These are phyloP conservation scores for Mycena sp. DNA, from an alignment of 1,284 basidiomycete species.

Conservation along the genomic window DNA sequence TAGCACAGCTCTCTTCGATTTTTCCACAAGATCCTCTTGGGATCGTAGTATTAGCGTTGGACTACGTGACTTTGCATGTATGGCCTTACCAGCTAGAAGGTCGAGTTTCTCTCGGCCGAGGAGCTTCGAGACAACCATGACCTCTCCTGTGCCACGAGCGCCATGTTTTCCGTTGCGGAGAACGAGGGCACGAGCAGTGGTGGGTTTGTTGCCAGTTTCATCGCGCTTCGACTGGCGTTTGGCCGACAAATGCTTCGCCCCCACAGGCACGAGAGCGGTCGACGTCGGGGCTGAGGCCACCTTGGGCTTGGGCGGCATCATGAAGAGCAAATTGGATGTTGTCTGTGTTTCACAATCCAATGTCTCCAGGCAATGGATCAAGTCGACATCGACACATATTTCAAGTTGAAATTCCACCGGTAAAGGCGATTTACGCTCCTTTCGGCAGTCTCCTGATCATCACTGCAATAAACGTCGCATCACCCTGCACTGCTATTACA, in stretches of 20 bases:
- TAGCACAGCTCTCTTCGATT: conserved; percentile 64
- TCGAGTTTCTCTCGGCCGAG: conserved; percentile 82
- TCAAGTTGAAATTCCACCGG: neutral
- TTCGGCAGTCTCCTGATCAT: neutral
- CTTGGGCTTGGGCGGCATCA: conserved; percentile 36
- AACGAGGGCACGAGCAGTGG: conserved; percentile 75
- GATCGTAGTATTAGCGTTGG: conserved; percentile 26
- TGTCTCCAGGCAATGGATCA: neutral
- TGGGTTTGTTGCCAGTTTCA: conserved; percentile 61
- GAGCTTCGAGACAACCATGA: conserved; percentile 64
- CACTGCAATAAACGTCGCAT: conserved; percentile 2
- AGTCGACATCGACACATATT: conserved; percentile 40
- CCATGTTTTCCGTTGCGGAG: conserved; percentile 79
- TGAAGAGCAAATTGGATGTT: conserved; percentile 13
- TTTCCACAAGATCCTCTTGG: conserved; percentile 72
- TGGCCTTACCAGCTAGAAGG: conserved; percentile 69
- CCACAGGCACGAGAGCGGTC: conserved; percentile 61
- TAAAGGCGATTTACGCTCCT: too few species aligned
- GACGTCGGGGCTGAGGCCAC: conserved; percentile 40
- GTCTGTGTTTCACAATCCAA: neutral
- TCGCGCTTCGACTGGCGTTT: conserved; percentile 52
- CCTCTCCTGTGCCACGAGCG: conserved; percentile 72
- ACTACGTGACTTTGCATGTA: conserved; percentile 3
- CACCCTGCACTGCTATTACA: neutral
- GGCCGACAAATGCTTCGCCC: conserved; percentile 60